phyloP scores from a whole-genome alignment of 108 stramenopile genomes.

The Chaetoceros tenuissimus region DNA sequence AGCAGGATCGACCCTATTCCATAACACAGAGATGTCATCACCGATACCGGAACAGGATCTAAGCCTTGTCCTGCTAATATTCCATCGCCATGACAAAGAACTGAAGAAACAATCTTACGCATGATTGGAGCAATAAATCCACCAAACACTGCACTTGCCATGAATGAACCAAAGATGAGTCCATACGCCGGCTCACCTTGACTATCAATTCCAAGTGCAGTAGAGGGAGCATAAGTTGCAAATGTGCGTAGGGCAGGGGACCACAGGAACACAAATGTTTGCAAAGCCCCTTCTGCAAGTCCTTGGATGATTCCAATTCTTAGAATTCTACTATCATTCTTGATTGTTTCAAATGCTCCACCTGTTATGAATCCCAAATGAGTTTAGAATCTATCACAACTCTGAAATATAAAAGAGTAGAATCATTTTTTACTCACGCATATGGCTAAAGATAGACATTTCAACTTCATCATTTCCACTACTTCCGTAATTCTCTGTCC shows the following conservation, averaged over 20 bases:
- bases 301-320: constrained; percentile 59
- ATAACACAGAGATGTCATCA: constrained; percentile 37
- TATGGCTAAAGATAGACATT: constrained; percentile 6
- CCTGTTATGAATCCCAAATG: constrained; percentile 13
- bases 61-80: constrained; percentile 21
- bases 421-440: neutral
- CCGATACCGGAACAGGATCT: constrained; percentile 46
- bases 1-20: constrained; percentile 29
- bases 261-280: constrained; percentile 77
- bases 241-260: constrained; percentile 46
- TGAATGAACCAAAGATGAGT: constrained; percentile 69
- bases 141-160: constrained; percentile 66
- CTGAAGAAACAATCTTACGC: constrained; percentile 14
- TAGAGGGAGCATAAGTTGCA: constrained; percentile 8
- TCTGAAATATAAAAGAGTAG: neutral
- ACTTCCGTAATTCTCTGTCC: constrained; percentile 81
- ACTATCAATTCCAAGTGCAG: constrained; percentile 25
- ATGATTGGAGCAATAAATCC: constrained; percentile 36
- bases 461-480: neutral
- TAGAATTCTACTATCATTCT: constrained; percentile 25
- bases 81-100: constrained; percentile 18
- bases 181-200: constrained; percentile 53
- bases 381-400: neutral
- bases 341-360: constrained; percentile 20
- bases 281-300: constrained; percentile 58